Base-by-base conservation (phyloP, 306 rosid species). In the Corylus heterophylla region DNA sequence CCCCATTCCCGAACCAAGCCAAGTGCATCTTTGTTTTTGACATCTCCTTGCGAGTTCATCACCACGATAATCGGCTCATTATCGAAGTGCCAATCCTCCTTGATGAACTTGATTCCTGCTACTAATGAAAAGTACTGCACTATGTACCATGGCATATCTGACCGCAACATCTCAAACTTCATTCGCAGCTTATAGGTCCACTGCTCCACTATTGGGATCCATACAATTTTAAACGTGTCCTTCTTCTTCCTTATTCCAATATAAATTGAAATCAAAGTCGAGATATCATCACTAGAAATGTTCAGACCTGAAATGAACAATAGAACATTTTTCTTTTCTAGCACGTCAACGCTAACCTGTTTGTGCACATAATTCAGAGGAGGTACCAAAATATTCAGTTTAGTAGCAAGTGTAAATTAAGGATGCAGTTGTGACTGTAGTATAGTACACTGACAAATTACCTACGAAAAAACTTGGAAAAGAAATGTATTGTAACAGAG, bases 281-380 rank as follows among this genome's bases (percentile, higher is more conserved):
- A 37, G 42, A 37, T 3, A 37, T 37, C 42, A 37, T 37, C 5
- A 3, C 5, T 37, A 3, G 4, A 37, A 4, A 37, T 37, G 42
- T 37, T 37, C 7, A 88, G 74, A 11, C 59, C 72, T 1, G 87
- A 81, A 17, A 88, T 27, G 76, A 83, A 82, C 45, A 83, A 3
- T 14, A 85, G 58, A 13, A 83, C 77, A 4, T 72, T 69, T 71
- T 76, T 81, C 31, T 37, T 73, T 82, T 77, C 74, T 29, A 77
- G 52, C 54, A 83, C 67, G 2, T 78, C 81, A 4, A 73, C 70
- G 2, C 14, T 3, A 18, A 75, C 83, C 86, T 79, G 42, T 61
- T 50, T 73, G 8, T 4, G 10, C 51, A 72, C 42, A 37, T 37
- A 37, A 37, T 37, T 37, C 42, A 37, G 5, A 37, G 5, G 42